Percentiles rank a stretch among this genome's conserved stretches.
phyloP scores from a whole-genome alignment of 768 basidiomycete genomes.

The Lactarius psammicola region DNA sequence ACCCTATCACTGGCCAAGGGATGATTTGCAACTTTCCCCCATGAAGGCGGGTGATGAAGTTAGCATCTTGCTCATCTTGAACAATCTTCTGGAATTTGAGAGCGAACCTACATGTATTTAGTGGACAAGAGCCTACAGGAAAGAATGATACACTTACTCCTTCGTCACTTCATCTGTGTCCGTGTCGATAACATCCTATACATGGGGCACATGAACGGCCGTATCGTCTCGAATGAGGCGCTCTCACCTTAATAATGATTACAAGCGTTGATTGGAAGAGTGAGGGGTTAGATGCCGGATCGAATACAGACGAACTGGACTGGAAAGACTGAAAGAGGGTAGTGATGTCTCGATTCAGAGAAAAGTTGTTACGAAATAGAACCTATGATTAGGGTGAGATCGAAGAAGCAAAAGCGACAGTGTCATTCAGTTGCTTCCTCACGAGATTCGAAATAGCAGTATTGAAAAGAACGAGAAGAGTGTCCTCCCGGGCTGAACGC shows the following conservation, averaged over 20 bases:
- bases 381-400: too few relatives aligned
- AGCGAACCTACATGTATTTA: conserved; percentile 43
- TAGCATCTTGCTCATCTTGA: conserved; percentile 57
- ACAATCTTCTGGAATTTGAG: conserved; percentile 63
- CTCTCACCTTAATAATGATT: conserved; percentile 59
- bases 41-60: conserved; percentile 62
- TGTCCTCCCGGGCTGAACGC: too few relatives aligned
- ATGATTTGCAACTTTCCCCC: conserved; percentile 55
- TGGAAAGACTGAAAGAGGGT: conserved; percentile 64
- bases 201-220: too few relatives aligned
- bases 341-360: conserved; percentile 56
- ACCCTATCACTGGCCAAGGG: conserved; percentile 68
- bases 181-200: conserved; percentile 61
- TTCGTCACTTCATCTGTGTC: conserved; percentile 56
- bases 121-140: neutral
- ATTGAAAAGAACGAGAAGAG: too few relatives aligned
- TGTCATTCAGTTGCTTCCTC: too few relatives aligned
- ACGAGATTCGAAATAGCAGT: too few relatives aligned
- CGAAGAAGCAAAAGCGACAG: too few relatives aligned
- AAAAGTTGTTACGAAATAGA: too few relatives aligned
- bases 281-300: conserved; percentile 57
- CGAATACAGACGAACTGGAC: conserved; percentile 53
- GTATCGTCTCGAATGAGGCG: too few relatives aligned
- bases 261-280: conserved; percentile 59
- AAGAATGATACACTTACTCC: conserved; percentile 45